These are phyloP conservation scores for Pseudogymnoascus sp. DNA, from an alignment of 2,329 filamentous ascomycete genomes.

Conservation along the genomic window DNA sequence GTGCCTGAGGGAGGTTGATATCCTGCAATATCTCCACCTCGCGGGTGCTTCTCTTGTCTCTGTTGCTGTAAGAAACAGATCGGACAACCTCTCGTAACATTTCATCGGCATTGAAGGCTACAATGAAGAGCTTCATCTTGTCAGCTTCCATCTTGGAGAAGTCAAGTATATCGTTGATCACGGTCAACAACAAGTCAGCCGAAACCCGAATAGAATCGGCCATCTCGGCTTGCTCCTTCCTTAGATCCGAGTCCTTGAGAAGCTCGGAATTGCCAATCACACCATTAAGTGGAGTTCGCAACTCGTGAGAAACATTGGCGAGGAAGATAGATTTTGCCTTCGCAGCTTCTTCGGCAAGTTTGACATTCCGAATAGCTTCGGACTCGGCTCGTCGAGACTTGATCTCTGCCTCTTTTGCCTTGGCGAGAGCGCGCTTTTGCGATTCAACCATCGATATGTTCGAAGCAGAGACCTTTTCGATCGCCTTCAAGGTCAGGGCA, in stretches of 20 bases:
- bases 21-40: constrained; percentile 59
- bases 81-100: constrained; percentile 57
- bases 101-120: constrained; percentile 56
- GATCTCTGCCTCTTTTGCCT: constrained; percentile 63
- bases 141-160: constrained; percentile 91
- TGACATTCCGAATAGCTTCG: constrained; percentile 68
- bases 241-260: constrained; percentile 64
- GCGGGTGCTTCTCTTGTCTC: constrained; percentile 52
- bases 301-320: constrained; percentile 71
- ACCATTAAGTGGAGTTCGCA: constrained; percentile 75
- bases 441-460: constrained; percentile 71
- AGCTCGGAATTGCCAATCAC: constrained; percentile 86
- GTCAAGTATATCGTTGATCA: constrained; percentile 94
- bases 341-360: constrained; percentile 73
- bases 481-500: constrained; percentile 56
- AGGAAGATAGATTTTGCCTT: constrained; percentile 77
- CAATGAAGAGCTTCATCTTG: constrained; percentile 71
- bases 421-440: constrained; percentile 63
- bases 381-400: constrained; percentile 71
- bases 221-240: constrained; percentile 72
- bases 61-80: constrained; percentile 57
- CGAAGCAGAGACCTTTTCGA: constrained; percentile 69
- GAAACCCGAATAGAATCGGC: constrained; percentile 80
- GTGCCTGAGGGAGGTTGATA: constrained; percentile 57
- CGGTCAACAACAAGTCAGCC: constrained; percentile 76